A percentile compares a stretch with the other conserved stretches of the same genome.
phyloP scores from a whole-genome alignment of 2,329 filamentous ascomycete species.

The Sclerotinia sclerotiorum region DNA sequence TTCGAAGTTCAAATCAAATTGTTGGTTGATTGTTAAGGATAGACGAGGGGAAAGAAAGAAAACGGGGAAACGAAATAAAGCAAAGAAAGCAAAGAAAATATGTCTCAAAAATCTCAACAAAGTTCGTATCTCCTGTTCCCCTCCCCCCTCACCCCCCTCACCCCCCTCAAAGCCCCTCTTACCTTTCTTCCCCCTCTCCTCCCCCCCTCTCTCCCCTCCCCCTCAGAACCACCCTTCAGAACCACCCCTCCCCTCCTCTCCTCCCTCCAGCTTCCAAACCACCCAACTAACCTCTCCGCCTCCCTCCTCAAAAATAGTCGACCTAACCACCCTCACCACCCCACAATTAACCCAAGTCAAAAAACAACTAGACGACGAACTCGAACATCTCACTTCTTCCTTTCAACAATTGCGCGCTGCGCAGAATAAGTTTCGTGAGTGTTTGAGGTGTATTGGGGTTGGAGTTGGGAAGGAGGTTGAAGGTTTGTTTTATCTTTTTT shows the following conservation, averaged over 20 bases:
- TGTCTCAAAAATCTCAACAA: constrained; percentile 6
- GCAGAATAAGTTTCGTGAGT: constrained; percentile 90
- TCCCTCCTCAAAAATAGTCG: constrained; percentile 44
- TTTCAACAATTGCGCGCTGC: constrained; percentile 88
- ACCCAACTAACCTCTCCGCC: no score
- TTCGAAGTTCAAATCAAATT: no score
- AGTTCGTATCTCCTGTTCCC: neutral
- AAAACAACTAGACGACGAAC: constrained; percentile 92
- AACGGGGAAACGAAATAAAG: no score
- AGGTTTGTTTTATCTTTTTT: constrained; percentile 34
- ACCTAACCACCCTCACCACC: constrained; percentile 74
- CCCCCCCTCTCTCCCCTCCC: no score
- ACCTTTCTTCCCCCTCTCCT: neutral
- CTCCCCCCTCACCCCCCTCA: no score
- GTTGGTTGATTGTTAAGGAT: no score
- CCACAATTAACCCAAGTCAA: constrained; percentile 90
- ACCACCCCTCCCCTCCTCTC: neutral
- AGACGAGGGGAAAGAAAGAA: no score
- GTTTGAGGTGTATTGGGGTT: constrained; percentile 70
- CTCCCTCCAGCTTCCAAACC: no score
- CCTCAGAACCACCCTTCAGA: no score
- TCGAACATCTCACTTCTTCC: constrained; percentile 88
- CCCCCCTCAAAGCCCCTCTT: neutral
- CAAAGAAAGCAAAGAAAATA: neutral
- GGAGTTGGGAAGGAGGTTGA: constrained; percentile 49